A percentile compares a stretch with the other conserved stretches of the same genome.
These are phyloP conservation scores for Solanum hybrid DNA, from an alignment of 305 asterid genomes.

Conservation along the genomic window DNA sequence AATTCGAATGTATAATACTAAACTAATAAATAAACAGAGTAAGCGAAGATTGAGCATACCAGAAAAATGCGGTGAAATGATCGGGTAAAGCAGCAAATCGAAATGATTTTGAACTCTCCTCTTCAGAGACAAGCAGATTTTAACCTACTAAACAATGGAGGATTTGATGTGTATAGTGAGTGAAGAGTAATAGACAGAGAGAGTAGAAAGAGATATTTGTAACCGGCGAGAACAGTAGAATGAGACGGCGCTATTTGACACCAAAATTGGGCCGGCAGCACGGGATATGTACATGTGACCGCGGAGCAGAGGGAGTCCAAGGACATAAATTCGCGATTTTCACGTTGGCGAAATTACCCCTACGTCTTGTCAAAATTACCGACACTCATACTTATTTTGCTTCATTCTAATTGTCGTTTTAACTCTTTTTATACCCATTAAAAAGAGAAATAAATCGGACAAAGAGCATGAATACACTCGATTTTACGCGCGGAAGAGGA, in stretches of 20 bases:
- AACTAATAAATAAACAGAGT: neutral
- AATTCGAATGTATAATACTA: neutral
- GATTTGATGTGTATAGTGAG: neutral
- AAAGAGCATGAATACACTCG: neutral
- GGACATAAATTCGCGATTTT: constrained; percentile 5
- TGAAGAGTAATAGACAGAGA: neutral
- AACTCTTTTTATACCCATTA: neutral
- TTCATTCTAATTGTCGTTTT: neutral
- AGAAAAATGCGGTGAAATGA: neutral
- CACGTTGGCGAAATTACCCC: constrained; percentile 23
- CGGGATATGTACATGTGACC: constrained; percentile 32
- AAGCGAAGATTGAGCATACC: neutral
- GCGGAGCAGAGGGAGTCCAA: constrained; percentile 13
- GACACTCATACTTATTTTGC: rapidly evolving
- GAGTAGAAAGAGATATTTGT: constrained; percentile 11
- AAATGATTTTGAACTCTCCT: neutral
- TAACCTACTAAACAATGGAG: neutral
- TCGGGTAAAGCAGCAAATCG: neutral
- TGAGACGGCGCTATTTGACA: constrained; percentile 27
- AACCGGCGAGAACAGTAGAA: constrained; percentile 37
- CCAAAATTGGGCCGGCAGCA: constrained; percentile 45
- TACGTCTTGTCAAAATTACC: neutral
- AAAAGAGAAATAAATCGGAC: neutral
- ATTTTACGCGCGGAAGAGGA: neutral
- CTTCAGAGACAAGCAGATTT: neutral